Conservation (phyloP, 176 grass and related monocot genomes). For the Carex kokanica region DNA sequence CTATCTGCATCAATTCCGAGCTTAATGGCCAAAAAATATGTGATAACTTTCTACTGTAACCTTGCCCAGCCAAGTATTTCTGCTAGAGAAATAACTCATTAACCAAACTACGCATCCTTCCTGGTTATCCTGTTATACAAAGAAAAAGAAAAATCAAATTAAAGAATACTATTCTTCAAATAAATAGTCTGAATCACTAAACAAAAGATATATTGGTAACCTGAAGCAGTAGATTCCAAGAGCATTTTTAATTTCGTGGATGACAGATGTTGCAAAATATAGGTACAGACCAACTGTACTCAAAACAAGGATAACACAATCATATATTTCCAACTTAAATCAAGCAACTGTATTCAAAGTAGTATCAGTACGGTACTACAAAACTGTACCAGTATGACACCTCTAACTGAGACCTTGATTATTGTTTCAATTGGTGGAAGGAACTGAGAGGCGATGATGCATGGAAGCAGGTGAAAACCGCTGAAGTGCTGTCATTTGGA, state of each 20-base stretch:
- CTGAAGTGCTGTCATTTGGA: too few relatives aligned
- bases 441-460: too few relatives aligned
- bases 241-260: conserved; percentile 90
- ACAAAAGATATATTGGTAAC: conserved; percentile 24
- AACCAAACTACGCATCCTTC: conserved; percentile 65
- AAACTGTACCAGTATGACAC: too few relatives aligned
- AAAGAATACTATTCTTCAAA: neutral
- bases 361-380: too few relatives aligned
- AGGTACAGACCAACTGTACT: conserved; percentile 79
- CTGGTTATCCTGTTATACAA: conserved; percentile 77
- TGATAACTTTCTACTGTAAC: neutral
- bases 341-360: too few relatives aligned
- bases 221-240: conserved; percentile 99
- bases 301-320: conserved; percentile 12
- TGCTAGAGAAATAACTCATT: neutral
- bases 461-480: too few relatives aligned
- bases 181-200: neutral
- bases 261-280: conserved; percentile 78
- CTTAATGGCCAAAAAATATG: neutral
- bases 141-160: conserved; percentile 16
- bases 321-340: conserved; percentile 8
- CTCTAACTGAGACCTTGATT: too few relatives aligned
- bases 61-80: conserved; percentile 8
- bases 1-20: too few relatives aligned
- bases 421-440: too few relatives aligned